Base-by-base conservation (phyloP, 768 basidiomycete species). In the Naganishia vishniacii region DNA sequence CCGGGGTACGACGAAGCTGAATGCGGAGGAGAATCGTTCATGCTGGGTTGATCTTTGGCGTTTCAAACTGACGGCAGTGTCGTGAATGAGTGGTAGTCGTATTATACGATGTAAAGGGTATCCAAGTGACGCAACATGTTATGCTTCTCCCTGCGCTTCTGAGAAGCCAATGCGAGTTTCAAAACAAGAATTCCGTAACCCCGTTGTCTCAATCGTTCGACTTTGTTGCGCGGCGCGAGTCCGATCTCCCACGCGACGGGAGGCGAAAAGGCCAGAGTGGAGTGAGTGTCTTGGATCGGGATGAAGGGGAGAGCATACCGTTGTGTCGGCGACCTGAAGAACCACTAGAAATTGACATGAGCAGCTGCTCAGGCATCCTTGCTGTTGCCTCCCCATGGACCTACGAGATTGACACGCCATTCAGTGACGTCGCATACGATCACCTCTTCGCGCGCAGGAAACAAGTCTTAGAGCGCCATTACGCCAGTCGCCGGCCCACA, bases 211-310 rank as follows among this genome's bases (percentile, higher is more conserved):
- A 34, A 41, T 56, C 37, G 37, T 56, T 56, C 37, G 37, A 41
- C 37, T 56, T 41, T 34, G 2, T 18, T 51, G 31, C 15, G 12
- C 16, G 11, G 11, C 20, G 29, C 26, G 26, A n/a, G n/a, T 49
- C 31, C 49, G 49, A 53, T 37, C 51, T 37, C 51, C 9, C 51
- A 34, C 51, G 32, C 31, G 34, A 32, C n/a, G 34, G 48, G 2
- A n/a, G n/a, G n/a, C 53, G 32, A 56, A 34, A 56, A 40, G 31
- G 53, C 20, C 20, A 13, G 53, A 25, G 53, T 25, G n/a, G n/a
- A n/a, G n/a, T n/a, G n/a, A n/a, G n/a, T 56, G 53, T 56, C 26
- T 56, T 34, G 40, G 53, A 56, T 56, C 53, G 53, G 53, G 32
- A 53, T 16, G 49, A 37, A 44, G 6, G 7, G 42, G 13, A 44